phyloP scores from a whole-genome alignment of 352 stramenopile genomes.

The Thalassiosira mediterranea region DNA sequence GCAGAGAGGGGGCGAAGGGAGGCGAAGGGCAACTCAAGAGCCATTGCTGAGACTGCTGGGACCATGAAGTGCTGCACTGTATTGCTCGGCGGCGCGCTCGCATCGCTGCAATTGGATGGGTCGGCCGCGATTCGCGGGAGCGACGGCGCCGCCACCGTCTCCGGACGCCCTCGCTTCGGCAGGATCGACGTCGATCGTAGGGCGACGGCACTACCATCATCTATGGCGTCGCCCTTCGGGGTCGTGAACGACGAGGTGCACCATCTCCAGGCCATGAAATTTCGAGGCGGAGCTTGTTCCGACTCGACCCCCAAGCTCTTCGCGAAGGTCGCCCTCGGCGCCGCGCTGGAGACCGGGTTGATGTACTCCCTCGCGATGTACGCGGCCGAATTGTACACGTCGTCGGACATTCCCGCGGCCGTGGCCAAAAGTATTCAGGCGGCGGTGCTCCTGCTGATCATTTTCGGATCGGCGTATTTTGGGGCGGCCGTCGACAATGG shows the following conservation, averaged over 20 bases:
- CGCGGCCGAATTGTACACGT: not conserved
- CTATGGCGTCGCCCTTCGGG: not conserved
- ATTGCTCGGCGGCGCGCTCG: slow-evolving; percentile 2
- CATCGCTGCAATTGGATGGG: not conserved
- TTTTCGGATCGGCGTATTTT: slow-evolving; percentile 61
- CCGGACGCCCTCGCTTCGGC: not conserved
- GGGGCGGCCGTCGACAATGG: slow-evolving; percentile 51
- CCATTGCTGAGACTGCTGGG: too few species aligned
- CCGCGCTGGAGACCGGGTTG: slow-evolving; percentile 27
- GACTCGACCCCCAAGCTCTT: slow-evolving; percentile 33
- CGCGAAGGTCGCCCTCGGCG: slow-evolving; percentile 26
- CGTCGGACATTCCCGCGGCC: not conserved
- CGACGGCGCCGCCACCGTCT: not conserved
- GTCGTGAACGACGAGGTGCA: not conserved
- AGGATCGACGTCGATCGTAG: not conserved
- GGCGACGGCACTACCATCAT: not conserved
- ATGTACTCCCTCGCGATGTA: slow-evolving; percentile 29
- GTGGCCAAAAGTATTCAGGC: slow-evolving; percentile 19
- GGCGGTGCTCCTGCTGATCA: slow-evolving; percentile 42
- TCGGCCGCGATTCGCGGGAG: not conserved
- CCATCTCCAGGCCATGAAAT: not conserved
- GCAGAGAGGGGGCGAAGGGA: not conserved
- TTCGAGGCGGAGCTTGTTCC: slow-evolving; percentile 24
- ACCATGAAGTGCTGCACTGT: slow-evolving; percentile 1
- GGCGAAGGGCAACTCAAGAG: too few species aligned